Base-by-base conservation (phyloP, 176 grass and related monocot genomes). In the Raddia guianensis region DNA sequence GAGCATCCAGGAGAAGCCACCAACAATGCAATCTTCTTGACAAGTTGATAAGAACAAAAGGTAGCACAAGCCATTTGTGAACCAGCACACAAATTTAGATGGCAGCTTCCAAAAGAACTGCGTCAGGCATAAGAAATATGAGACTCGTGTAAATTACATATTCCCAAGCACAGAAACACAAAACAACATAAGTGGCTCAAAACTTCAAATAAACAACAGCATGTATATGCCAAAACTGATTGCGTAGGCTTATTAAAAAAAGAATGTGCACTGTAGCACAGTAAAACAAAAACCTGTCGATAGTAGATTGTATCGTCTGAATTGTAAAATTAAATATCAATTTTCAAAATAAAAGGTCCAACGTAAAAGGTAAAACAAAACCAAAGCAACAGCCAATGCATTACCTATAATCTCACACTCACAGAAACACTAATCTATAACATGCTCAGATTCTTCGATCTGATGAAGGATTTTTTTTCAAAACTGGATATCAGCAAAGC, bases 301-400 rank as follows among this genome's bases (percentile, higher is more conserved):
- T 83, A 82, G 70, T 94, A 94, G 49, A 94, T 82, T 59, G 92
- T 89, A 15, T 94, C 87, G 0, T 87, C 86, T 85, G 89, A 83
- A 85, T 94, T 94, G 74, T 3, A 59, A 69, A 75, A 63, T 54
- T 46, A 78, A 27, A 27, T n/a, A n/a, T 27, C 27, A 27, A 27
- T 27, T 27, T 27, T 27, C 27, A 27, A 27, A 27, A 27, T 27
- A 27, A 0, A 27, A 27, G 27, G 27, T 27, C 1, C 0, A 27
- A 27, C 27, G 27, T 27, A 27, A 65, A 67, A 32, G 15, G 14
- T 8, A 46, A 63, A 37, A 48, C 6, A 43, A 52, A 27, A 21
- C 33, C 27, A 52, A 83, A 74, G 20, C 62, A 79, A 52, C 3
- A 2, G 10, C 65, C 32, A 34, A 10, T 58, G 12, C n/a, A 42